A percentile compares a stretch with the other conserved stretches of the same genome.
Conservation (phyloP, 2,329 filamentous ascomycete genomes). For the Aspergillus tamarii region DNA sequence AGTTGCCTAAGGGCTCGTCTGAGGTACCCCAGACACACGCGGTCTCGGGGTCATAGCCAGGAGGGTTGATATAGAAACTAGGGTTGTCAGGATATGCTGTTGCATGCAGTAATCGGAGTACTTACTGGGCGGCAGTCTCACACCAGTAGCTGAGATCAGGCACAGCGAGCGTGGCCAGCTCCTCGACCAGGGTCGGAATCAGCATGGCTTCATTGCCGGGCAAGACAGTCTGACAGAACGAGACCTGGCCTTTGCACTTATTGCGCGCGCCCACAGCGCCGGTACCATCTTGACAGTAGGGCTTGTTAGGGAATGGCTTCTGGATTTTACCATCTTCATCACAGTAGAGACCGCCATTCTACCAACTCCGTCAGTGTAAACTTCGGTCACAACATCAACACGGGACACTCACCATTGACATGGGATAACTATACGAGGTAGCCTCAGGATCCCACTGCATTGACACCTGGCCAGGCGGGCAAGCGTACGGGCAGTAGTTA, state of each 20-base stretch:
- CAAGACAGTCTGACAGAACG: slow-evolving; percentile 78
- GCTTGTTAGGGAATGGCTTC: slow-evolving; percentile 69
- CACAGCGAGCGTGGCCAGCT: slow-evolving; percentile 66
- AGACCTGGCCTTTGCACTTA: slow-evolving; percentile 62
- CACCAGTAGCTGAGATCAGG: slow-evolving; percentile 73
- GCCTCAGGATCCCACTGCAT: slow-evolving; percentile 76
- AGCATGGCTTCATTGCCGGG: slow-evolving; percentile 82
- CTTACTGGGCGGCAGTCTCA: slow-evolving; percentile 73
- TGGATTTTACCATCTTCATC: slow-evolving; percentile 65
- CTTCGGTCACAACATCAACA: slow-evolving; percentile 10
- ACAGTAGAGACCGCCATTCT: slow-evolving; percentile 77
- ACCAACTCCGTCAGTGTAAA: slow-evolving; percentile 23
- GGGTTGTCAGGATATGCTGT: neutral
- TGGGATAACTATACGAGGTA: slow-evolving; percentile 66
- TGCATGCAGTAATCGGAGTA: slow-evolving; percentile 20
- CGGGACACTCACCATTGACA: slow-evolving; percentile 66
- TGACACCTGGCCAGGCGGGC: slow-evolving; percentile 74
- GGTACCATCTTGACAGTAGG: slow-evolving; percentile 71
- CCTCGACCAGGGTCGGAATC: slow-evolving; percentile 71
- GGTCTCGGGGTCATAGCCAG: slow-evolving; percentile 61
- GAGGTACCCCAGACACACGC: slow-evolving; percentile 74
- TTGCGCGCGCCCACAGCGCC: slow-evolving; percentile 69
- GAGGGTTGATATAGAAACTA: slow-evolving; percentile 78
- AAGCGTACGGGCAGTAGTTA: slow-evolving; percentile 76
- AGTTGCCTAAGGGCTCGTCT: slow-evolving; percentile 69